Evolutionary conservation across 1,284 basidiomycete genomes (phyloP), one percentile per base, ranked within the genome.

Genomic region (Mycocalia duriaeana): DNA sequence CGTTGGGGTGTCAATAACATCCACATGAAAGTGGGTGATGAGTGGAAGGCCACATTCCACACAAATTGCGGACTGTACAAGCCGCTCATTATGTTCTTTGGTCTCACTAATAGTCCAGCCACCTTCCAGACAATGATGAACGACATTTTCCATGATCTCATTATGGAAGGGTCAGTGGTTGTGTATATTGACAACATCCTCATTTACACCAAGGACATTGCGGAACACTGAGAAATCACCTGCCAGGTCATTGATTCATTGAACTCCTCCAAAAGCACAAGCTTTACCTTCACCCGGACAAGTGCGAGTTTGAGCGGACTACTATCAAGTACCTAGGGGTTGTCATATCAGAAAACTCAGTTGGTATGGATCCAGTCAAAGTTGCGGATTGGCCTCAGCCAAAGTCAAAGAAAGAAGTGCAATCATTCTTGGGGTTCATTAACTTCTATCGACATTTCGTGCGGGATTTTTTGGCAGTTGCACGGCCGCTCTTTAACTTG

Each of bases 361-460:
- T 65, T 13, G 25, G 38, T 9, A 66, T 67, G 61, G 62, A 65
- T 46, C 56, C 59, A n/a, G 50, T 51, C 1, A 67, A 67, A 45
- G 54, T 69, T 13, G 19, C n/a, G 1, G 47, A 64, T 13, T 67
- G 66, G 67, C 64, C 64, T 5, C 38, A 19, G 6, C 65, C 63
- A 1, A 43, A 14, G 2, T 53, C 19, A 6, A 37, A 48, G 2
- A 54, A 56, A 26, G 53, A 62, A 39, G 34, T 54, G 2, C 51
- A 56, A 36, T 25, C 42, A 40, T 65, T 63, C 28, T 31, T 60
- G 5, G 58, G 61, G 5, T 59, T 63, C 42, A 44, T 35, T 20
- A 44, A 44, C 14, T 44, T 44, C 20, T 44, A 44, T 14, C 3
- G 28, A 22, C 5, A 16, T n/a, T 47, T 47, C 24, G 31, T 47